Base-by-base conservation (phyloP, 306 rosid species). In the Sicyos edulis region DNA sequence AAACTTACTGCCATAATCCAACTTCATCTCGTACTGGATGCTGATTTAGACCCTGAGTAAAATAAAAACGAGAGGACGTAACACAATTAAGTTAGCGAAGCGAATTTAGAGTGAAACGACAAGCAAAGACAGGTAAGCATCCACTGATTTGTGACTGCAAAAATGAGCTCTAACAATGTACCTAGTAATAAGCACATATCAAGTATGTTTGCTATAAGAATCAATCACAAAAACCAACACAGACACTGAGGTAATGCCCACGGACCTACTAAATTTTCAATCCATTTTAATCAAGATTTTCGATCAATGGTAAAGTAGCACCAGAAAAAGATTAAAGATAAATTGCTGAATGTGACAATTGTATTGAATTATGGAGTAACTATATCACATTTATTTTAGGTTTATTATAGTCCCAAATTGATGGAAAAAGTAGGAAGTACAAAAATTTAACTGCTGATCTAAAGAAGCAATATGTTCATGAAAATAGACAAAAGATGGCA, bases 1-100 rank as follows among this genome's bases (percentile, higher is more conserved):
- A 22, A 40, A 47, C 13, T 11, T 2, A 19, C 54, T 22, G 37
- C 6, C 72, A 20, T 20, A 15, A 47, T 68, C 57, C 57, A 1
- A 68, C 72, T 22, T 62, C 19, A 68, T 22, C 57, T 20, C 0
- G 40, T 67, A 47, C 72, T 47, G 21, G 72, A 67, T 67, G 72
- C 56, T 19, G 57, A 68, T 68, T 22, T 68, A 68, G 72, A 68
- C 26, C 72, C 72, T 68, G 57, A 49, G 57, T 68, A 21, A 65
- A 16, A 65, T 19, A 19, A 60, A 17, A 59, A 59, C 65, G 26
- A 13, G 17, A 59, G 4, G 7, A 12, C 1, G 42, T 24, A 8
- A 24, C 47, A 42, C 47, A 5, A 58, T 13, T 22, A 24, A 40
- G 53, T 42, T 37, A 60, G 47, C 45, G 7, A 0, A 65, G 29